Conservation (phyloP, 2,329 filamentous ascomycete genomes). For the Penicillium sp. region DNA sequence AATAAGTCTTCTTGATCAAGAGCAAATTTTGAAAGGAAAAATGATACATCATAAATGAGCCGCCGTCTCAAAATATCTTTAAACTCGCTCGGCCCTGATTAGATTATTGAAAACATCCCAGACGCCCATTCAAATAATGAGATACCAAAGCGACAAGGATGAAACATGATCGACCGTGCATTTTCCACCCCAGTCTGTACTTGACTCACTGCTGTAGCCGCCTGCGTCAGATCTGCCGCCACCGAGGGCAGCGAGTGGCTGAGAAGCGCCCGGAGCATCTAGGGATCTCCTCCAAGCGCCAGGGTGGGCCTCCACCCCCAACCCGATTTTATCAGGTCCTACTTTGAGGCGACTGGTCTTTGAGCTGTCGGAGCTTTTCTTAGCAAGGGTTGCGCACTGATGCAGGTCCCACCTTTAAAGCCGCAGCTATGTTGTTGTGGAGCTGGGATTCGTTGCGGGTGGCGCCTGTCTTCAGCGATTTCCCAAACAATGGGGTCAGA, state of each 20-base stretch:
- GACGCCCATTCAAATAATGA: background rate
- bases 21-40: background rate
- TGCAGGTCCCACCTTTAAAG: background rate
- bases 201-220: constrained; percentile 21
- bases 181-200: constrained; percentile 2
- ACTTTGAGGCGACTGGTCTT: no score
- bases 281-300: constrained; percentile 36
- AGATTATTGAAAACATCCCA: constrained; percentile 10
- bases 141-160: constrained; percentile 11
- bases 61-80: background rate
- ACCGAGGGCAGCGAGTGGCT: constrained; percentile 33
- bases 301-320: constrained; percentile 28
- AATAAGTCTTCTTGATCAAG: no score
- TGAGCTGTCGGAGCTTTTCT: background rate
- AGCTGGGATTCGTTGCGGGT: constrained; percentile 12
- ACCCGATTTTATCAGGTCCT: background rate
- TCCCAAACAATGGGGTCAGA: background rate
- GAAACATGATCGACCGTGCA: constrained; percentile 28
- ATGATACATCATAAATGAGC: constrained; percentile 6
- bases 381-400: background rate
- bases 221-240: constrained; percentile 27
- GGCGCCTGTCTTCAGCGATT: constrained; percentile 10
- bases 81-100: background rate
- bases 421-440: constrained; percentile 7
- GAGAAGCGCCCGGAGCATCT: constrained; percentile 25